Evolutionary conservation across 768 basidiomycete genomes (phyloP), one percentile per base, ranked within the genome.

Genomic region (Sarcomyxa edulis): DNA sequence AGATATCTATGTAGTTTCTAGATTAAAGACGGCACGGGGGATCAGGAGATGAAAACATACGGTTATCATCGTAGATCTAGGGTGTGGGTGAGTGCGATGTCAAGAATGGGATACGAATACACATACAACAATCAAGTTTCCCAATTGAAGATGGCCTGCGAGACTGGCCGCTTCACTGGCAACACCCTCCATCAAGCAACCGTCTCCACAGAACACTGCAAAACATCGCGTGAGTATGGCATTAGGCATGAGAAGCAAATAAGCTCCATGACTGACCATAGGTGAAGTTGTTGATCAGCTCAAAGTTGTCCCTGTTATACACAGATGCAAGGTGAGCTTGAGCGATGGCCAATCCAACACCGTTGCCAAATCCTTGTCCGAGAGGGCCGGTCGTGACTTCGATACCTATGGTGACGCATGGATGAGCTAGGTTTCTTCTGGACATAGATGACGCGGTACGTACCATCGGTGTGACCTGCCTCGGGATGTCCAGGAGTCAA

Each of bases 121-220:
- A 76, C 86, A 55, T 59, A 89, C 86, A 42, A 86, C 88, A 53
- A 97, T 83, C 52, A 97, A 71, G 65, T 94, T 96, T 40, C 89
- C 92, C 28, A 97, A 76, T 59, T 92, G 82, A 52, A 96, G 74
- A 65, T 97, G 94, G 46, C 93, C 94, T 44, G 91, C 93, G 47
- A 96, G 74, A 52, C 86, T 90, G 44, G 86, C 84, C 27, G 94
- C 91, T 61, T 97, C 94, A 46, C 76, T 74, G n/a, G 92, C 76
- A 48, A 97, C 82, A 71, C 94, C 94, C 64, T 97, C 94, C 86
- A 94, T 93, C 38, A 97, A 72, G 66, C 94, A 97, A 32, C 94
- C 94, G 63, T 97, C 94, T 52, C 94, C 94, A 44, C 78, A 73
- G 69, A 96, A 95, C 36, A 85, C 89, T 89, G 45, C 14, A 36